These are phyloP conservation scores for Salvia splendens DNA, from an alignment of 257 asterid genomes.

Conservation along the genomic window DNA sequence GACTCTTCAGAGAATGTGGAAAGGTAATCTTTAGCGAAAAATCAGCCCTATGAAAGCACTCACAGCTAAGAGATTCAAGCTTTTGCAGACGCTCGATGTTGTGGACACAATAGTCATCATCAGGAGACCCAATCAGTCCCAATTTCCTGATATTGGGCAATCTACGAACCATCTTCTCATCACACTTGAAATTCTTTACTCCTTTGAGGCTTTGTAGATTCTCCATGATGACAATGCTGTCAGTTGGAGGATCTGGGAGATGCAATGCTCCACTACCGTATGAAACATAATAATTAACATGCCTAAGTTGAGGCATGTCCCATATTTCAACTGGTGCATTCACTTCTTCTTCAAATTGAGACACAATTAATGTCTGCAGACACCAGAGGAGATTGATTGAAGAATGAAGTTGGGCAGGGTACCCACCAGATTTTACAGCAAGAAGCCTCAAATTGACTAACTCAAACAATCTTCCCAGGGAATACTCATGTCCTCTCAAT, in stretches of 20 bases:
- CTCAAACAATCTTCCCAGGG: too few relatives aligned
- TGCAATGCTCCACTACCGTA: too few relatives aligned
- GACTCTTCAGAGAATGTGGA: neutral
- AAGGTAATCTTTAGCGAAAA: neutral
- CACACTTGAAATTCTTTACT: neutral
- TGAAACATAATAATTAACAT: too few relatives aligned
- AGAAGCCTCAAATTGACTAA: too few relatives aligned
- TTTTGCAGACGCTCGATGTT: too few relatives aligned
- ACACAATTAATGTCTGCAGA: neutral
- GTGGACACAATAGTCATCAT: neutral
- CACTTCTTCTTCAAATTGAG: too few relatives aligned
- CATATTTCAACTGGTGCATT: constrained; percentile 6
- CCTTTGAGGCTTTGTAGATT: neutral
- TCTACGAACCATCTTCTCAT: neutral
- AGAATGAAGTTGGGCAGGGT: too few relatives aligned
- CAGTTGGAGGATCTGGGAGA: neutral
- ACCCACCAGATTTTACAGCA: too few relatives aligned
- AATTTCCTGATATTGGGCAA: too few relatives aligned
- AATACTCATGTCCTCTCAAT: too few relatives aligned
- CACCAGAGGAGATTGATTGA: neutral
- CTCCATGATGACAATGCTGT: neutral
- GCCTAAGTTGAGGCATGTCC: neutral
- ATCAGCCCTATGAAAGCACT: too few relatives aligned
- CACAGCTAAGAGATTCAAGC: too few relatives aligned
- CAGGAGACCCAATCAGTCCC: neutral